Evolutionary conservation across 1,139 yeast species (phyloP).

Genomic region (Debaryomycetaceae sp.): DNA sequence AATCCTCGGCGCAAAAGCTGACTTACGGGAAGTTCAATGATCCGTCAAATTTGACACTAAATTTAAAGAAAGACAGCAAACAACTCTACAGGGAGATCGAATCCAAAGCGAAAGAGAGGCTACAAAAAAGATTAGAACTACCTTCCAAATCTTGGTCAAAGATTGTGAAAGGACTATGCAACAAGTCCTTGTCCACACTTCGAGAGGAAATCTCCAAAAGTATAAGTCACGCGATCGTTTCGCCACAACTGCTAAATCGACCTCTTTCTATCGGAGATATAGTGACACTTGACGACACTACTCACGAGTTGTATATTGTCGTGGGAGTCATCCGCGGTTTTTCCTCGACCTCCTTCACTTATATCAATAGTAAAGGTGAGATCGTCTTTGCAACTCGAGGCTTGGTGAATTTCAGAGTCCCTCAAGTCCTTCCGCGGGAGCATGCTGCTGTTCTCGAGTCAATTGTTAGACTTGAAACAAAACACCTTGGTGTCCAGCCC

Average conservation of each 20-base stretch:
- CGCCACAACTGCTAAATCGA: conserved; percentile 12
- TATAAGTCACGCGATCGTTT: conserved; percentile 16
- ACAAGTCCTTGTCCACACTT: conserved; percentile 1
- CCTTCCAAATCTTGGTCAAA: conserved; percentile 15
- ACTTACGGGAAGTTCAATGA: conserved; percentile 2
- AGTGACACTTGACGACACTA: conserved; percentile 23
- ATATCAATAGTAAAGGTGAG: conserved; percentile 47
- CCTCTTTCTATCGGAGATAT: conserved; percentile 28
- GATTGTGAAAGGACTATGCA: neutral
- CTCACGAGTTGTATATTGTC: conserved; percentile 20
- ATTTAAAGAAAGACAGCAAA: conserved; percentile 6
- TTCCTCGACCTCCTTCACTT: conserved; percentile 29
- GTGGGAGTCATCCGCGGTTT: conserved; percentile 21
- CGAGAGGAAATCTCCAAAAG: conserved; percentile 4
- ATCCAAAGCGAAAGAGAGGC: conserved; percentile 8
- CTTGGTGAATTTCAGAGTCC: conserved; percentile 42
- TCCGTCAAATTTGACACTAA: conserved; percentile 7
- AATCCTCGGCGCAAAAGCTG: neutral
- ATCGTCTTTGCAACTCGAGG: conserved; percentile 36
- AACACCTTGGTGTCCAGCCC: conserved; percentile 25
- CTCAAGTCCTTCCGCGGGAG: conserved; percentile 34
- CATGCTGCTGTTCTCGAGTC: conserved; percentile 11
- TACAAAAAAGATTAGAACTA: conserved; percentile 8
- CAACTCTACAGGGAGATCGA: conserved; percentile 9
- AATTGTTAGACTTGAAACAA: conserved; percentile 23